Base-by-base conservation (phyloP, 768 basidiomycete genomes). In the Russula compacta region DNA sequence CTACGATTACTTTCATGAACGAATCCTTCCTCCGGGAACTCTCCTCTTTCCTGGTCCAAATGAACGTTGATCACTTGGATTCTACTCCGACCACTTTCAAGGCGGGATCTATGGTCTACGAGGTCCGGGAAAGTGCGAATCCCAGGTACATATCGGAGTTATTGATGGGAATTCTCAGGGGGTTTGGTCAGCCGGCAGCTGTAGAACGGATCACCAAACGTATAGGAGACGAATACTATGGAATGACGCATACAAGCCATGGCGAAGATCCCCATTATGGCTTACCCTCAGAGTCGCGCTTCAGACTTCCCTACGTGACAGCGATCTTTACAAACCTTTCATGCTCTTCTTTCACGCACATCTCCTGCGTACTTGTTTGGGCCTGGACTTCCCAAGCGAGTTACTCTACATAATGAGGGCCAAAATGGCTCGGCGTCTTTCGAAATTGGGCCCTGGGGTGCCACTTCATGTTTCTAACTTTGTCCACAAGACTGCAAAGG, bases 101-200 rank as follows among this genome's bases (percentile, higher is more conserved):
- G 33, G 64, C 64, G 33, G 53, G 58, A 12, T 61, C 59, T 14
- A 29, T 17, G 12, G 60, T 61, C 29, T 24, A 44, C 0, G 79
- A 82, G 66, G 48, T 60, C 2, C 70, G 79, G 5, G 76, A 77
- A 19, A 76, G 75, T 0, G 44, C 71, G 0, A 66, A 81, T 62
- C 78, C 78, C 0, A 75, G 76, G 0, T 80, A 80, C 56, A 79
- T 83, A 63, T 77, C 78, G 5, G 72, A 79, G 56, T 67, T 82
- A 6, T 71, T 83, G 11, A 73, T 73, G 2, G 75, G 75, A 17
- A 79, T 83, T 61, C 69, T 81, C 24, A 72, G 74, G 9, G 75
- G 74, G 6, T 66, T 75, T 11, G 71, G 70, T 46, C 46, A 59
- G 9, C 76, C 74, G 3, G 65, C 70, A 15, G 68, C 68, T 14